Base-by-base conservation (phyloP, 2,329 filamentous ascomycete genomes). In the Colletotrichum scovillei region DNA sequence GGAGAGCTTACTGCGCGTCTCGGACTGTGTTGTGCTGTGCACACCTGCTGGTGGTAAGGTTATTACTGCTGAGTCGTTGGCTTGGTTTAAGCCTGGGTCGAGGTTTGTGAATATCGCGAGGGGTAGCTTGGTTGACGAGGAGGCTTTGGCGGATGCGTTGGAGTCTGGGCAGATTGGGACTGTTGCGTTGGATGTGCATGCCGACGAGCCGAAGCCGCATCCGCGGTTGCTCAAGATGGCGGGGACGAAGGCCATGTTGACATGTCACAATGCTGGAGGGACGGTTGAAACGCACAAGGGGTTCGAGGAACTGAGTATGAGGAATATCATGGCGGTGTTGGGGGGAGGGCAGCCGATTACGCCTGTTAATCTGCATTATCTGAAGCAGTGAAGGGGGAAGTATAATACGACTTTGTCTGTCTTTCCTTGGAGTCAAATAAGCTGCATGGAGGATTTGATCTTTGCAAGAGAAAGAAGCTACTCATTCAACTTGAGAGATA, bases 221-320 rank as follows among this genome's bases (percentile, higher is more conserved):
- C 78, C 82, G 35, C 81, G 85, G 28, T 78, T 92, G 70, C 55
- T 81, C 74, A 79, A 78, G 38, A 76, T 88, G 53, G 83, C 84
- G 0, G 80, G 79, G 0, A 77, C 78, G 7, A 86, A 86, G 74
- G 89, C 89, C 0, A 86, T 91, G 82, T 79, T 93, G 67, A 90
- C 92, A n/a, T 89, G 90, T 65, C 92, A 93, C 78, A 92, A 92
- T 75, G 92, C 91, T 1, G 91, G 91, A 0, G 90, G 91, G 4
- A 92, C 91, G 46, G 85, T 92, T 16, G 90, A 92, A 79, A 91
- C 91, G 74, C 90, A 91, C 77, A 79, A 88, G n/a, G 90, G 89
- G 4, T 92, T 93, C 76, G 92, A 93, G 83, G 87, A 89, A 79
- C 78, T 93, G 79, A 89, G 88, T 42, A 92, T 94, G 87, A 84